These are phyloP conservation scores for Pichia kudriavzevii DNA, from an alignment of 1,139 yeast genomes.

Conservation along the genomic window DNA sequence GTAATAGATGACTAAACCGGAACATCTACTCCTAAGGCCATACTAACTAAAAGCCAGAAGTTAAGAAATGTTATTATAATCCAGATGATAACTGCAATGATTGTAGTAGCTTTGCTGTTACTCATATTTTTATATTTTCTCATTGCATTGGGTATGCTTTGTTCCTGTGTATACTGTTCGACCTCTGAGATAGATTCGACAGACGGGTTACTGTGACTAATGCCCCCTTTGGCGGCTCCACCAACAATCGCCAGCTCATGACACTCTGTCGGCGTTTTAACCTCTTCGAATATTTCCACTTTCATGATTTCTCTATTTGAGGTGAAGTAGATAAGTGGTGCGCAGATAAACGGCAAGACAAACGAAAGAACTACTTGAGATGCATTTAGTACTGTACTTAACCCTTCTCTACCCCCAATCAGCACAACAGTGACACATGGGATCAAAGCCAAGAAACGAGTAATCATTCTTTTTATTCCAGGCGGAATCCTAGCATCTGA, in stretches of 20 bases:
- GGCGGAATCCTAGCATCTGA: slow-evolving; percentile 81
- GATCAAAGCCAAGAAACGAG: slow-evolving; percentile 76
- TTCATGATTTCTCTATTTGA: slow-evolving; percentile 62
- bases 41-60: slow-evolving; percentile 42
- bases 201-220: neutral
- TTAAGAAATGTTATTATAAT: slow-evolving; percentile 44
- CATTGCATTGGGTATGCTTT: neutral
- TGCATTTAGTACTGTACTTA: slow-evolving; percentile 70
- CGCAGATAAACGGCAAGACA: slow-evolving; percentile 76
- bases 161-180: neutral
- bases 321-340: slow-evolving; percentile 69
- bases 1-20: slow-evolving; percentile 16
- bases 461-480: slow-evolving; percentile 73
- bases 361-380: slow-evolving; percentile 85
- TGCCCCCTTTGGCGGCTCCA: neutral
- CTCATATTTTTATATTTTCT: slow-evolving; percentile 42
- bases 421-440: slow-evolving; percentile 82
- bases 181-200: neutral
- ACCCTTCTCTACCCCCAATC: slow-evolving; percentile 77
- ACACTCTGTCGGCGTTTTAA: neutral
- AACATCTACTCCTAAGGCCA: slow-evolving; percentile 30
- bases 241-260: slow-evolving; percentile 2
- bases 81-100: slow-evolving; percentile 44
- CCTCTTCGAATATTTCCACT: slow-evolving; percentile 33
- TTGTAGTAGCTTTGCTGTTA: slow-evolving; percentile 40